phyloP scores from a whole-genome alignment of 2,329 filamentous ascomycete species.

The Celoporthe dispersa region DNA sequence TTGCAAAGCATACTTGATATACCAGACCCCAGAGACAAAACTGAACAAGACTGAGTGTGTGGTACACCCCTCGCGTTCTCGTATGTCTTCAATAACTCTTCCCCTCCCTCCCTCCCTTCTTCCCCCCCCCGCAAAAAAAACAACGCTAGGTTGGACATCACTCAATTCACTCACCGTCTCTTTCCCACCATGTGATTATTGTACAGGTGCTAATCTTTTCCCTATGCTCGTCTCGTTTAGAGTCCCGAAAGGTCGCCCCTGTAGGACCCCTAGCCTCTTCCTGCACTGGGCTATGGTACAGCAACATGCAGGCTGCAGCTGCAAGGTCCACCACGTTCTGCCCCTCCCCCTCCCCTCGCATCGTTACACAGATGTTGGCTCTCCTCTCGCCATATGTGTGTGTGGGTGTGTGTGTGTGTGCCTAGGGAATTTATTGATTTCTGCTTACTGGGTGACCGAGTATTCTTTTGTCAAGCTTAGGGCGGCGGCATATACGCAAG shows the following conservation, averaged over 20 bases:
- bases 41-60: background rate
- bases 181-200: background rate
- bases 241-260: background rate
- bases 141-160: too few relatives aligned
- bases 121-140: too few relatives aligned
- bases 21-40: background rate
- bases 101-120: too few relatives aligned
- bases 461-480: too few relatives aligned
- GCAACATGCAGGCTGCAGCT: background rate
- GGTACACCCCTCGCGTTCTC: background rate
- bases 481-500: too few relatives aligned
- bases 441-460: too few relatives aligned
- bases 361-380: background rate
- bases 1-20: background rate
- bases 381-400: too few relatives aligned
- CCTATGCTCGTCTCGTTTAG: background rate
- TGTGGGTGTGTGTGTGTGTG: too few relatives aligned
- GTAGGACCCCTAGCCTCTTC: background rate
- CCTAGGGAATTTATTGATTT: too few relatives aligned
- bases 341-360: background rate
- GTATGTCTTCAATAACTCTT: background rate
- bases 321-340: background rate
- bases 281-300: background rate
- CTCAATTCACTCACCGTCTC: too few relatives aligned
- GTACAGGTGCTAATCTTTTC: background rate